Conservation (phyloP, 2,329 filamentous ascomycete genomes). For the Lasiodiplodia citricola region DNA sequence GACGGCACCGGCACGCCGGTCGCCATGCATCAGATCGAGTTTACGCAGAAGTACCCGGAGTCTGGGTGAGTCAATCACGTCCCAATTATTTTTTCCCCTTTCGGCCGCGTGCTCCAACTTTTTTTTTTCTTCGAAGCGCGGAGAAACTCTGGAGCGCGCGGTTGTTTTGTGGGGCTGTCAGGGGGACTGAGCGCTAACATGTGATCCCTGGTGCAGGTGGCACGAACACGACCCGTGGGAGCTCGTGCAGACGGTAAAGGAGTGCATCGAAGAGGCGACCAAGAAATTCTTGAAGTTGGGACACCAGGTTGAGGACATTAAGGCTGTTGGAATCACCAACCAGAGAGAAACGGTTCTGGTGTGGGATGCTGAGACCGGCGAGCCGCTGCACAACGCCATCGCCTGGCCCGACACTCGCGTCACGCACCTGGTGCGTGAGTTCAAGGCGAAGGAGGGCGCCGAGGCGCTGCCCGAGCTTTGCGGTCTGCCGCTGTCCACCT, state of each 20-base stretch:
- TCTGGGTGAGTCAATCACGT: conserved; percentile 70
- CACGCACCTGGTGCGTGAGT: conserved; percentile 73
- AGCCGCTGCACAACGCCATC: conserved; percentile 82
- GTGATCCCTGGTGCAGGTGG: conserved; percentile 64
- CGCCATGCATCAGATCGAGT: conserved; percentile 84
- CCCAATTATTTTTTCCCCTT: neutral
- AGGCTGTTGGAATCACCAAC: conserved; percentile 83
- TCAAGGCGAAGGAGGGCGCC: conserved; percentile 71
- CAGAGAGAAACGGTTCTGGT: conserved; percentile 87
- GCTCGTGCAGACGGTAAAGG: conserved; percentile 74
- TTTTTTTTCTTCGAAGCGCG: conserved; percentile 22
- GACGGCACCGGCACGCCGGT: conserved; percentile 77
- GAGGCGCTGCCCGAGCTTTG: conserved; percentile 73
- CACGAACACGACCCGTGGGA: conserved; percentile 86
- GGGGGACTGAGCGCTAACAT: conserved; percentile 26
- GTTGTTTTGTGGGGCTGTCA: conserved; percentile 14
- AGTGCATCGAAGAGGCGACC: conserved; percentile 78
- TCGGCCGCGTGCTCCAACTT: neutral
- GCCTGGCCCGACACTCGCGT: conserved; percentile 91
- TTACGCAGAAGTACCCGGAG: conserved; percentile 81
- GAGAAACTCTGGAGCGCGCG: conserved; percentile 13
- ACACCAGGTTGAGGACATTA: conserved; percentile 70
- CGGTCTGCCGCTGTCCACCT: conserved; percentile 84
- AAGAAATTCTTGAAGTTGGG: conserved; percentile 74
- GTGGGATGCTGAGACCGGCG: conserved; percentile 81